A percentile compares a stretch with the other conserved stretches of the same genome.
phyloP scores from a whole-genome alignment of 139 green algal species.

The Chlorella sorokiniana region DNA sequence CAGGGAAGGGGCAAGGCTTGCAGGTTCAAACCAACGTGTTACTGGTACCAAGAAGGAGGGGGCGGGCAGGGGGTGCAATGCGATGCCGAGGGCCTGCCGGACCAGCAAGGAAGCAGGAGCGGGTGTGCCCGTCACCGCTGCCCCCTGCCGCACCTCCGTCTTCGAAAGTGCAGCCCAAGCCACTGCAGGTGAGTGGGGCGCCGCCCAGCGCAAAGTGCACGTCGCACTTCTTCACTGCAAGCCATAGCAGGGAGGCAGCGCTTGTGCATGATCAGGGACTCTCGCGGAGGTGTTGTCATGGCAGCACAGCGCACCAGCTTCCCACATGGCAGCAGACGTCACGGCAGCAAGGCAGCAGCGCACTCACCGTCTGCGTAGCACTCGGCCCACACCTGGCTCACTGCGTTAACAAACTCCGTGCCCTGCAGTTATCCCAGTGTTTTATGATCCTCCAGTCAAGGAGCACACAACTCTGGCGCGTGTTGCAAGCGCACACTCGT shows the following conservation, averaged over 20 bases:
- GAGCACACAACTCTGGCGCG: not conserved
- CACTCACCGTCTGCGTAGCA: conserved; percentile 7
- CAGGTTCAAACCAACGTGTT: not conserved
- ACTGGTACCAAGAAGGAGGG: too few species aligned
- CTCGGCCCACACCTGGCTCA: not conserved
- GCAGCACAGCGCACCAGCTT: not conserved
- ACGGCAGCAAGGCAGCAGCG: too few species aligned
- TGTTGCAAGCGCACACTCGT: not conserved
- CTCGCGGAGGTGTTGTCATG: too few species aligned
- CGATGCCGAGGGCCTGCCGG: too few species aligned
- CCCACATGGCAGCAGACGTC: conserved; percentile 6
- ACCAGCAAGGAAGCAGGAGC: too few species aligned
- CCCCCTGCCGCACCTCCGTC: not conserved
- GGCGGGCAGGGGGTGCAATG: too few species aligned
- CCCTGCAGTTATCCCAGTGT: not conserved
- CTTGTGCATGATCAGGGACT: not conserved
- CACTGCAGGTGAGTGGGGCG: conserved; percentile 20
- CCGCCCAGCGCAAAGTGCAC: conserved; percentile 2
- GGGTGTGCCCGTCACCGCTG: not conserved
- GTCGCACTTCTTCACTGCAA: conserved; percentile 12
- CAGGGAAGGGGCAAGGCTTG: not conserved
- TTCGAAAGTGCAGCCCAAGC: conserved; percentile 4
- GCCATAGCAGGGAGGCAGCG: not conserved
- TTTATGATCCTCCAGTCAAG: too few species aligned
- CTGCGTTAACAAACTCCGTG: not conserved